Conservation (phyloP, 495 filamentous ascomycete genomes). For the Xylaria acuta region DNA sequence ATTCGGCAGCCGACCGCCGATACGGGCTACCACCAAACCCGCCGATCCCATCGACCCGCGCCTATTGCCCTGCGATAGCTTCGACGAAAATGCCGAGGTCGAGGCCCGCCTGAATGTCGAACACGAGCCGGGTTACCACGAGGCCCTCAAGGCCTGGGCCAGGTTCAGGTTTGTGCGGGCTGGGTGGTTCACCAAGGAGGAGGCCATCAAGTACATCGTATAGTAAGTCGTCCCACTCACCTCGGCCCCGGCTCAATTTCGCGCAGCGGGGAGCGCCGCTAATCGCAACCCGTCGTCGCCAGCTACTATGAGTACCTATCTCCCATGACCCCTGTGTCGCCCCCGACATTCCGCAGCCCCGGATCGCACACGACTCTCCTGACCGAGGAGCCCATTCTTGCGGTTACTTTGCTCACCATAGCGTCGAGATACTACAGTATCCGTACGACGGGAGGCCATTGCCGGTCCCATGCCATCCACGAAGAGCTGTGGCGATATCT, state of each 20-base stretch:
- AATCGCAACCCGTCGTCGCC: conserved; percentile 15
- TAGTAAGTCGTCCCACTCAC: conserved; percentile 64
- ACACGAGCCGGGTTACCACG: conserved; percentile 59
- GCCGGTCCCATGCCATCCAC: conserved; percentile 88
- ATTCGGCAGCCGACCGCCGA: conserved; percentile 29
- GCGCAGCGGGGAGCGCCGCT: conserved; percentile 25
- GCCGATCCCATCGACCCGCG: conserved; percentile 41
- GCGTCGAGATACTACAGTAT: conserved; percentile 84
- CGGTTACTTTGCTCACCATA: conserved; percentile 88
- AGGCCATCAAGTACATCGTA: conserved; percentile 90
- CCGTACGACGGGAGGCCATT: conserved; percentile 78
- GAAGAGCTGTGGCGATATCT: conserved; percentile 96
- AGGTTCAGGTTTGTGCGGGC: conserved; percentile 90
- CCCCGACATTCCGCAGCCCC: conserved; percentile 79
- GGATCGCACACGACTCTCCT: conserved; percentile 77
- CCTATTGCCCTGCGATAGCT: conserved; percentile 33
- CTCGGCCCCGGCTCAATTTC: neutral
- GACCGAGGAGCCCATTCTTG: conserved; percentile 88
- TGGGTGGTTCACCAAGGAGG: conserved; percentile 93
- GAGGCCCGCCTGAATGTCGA: conserved; percentile 43
- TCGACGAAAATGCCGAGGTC: conserved; percentile 45
- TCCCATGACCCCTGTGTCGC: conserved; percentile 88
- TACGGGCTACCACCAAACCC: conserved; percentile 33
- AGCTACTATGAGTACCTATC: conserved; percentile 91
- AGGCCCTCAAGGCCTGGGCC: conserved; percentile 85